Conservation (phyloP, 2,329 filamentous ascomycete genomes). For the Pestalotiopsis sp. region DNA sequence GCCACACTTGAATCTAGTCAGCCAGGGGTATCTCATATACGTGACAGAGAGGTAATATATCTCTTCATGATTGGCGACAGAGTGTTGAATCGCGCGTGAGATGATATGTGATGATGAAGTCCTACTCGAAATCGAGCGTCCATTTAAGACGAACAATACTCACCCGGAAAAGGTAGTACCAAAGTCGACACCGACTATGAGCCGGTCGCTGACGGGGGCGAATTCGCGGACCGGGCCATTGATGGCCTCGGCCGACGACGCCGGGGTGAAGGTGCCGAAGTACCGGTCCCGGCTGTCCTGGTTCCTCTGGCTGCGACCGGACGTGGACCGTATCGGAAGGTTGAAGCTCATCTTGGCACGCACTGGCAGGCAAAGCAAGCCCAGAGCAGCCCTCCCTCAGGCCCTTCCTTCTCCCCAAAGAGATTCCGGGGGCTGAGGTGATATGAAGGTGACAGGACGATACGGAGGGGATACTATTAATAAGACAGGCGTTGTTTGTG, state of each 20-base stretch:
- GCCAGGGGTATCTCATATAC: slow-evolving; percentile 10
- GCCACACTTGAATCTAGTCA: slow-evolving; percentile 55
- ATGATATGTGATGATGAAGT: too few relatives aligned
- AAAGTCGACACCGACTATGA: slow-evolving; percentile 82
- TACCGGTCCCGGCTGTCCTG: slow-evolving; percentile 56
- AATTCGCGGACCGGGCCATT: slow-evolving; percentile 63
- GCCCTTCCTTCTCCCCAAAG: too few relatives aligned
- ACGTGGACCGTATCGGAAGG: slow-evolving; percentile 52
- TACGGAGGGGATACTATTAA: too few relatives aligned
- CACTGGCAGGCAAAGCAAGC: not conserved
- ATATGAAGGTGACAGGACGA: too few relatives aligned
- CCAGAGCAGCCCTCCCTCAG: too few relatives aligned
- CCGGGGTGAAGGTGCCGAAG: slow-evolving; percentile 57
- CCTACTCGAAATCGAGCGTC: not conserved
- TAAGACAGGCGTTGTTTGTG: too few relatives aligned
- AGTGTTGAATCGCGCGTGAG: too few relatives aligned
- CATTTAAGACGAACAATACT: slow-evolving; percentile 32
- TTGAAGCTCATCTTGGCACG: slow-evolving; percentile 49
- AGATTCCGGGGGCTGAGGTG: too few relatives aligned
- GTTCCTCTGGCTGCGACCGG: slow-evolving; percentile 49
- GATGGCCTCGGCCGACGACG: slow-evolving; percentile 64
- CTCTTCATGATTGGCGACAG: not conserved
- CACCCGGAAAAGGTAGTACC: slow-evolving; percentile 83
- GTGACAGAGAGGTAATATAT: not conserved
- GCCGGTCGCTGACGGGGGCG: slow-evolving; percentile 57